Percentiles rank a stretch among this genome's conserved stretches.
phyloP scores from a whole-genome alignment of 1,139 yeast genomes.

The Geotrichum restrictum region DNA sequence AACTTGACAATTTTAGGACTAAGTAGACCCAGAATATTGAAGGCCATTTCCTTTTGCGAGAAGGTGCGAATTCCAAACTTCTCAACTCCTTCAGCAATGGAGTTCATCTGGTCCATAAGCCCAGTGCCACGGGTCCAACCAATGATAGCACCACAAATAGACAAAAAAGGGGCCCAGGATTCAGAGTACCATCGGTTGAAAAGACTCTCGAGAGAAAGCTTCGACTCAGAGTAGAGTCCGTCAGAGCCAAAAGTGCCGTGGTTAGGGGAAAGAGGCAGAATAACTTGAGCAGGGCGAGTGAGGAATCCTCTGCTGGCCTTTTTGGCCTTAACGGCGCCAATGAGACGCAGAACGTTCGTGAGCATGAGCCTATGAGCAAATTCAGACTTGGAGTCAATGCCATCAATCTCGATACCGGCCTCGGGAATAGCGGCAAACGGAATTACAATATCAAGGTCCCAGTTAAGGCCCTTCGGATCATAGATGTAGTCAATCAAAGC shows the following conservation, averaged over 20 bases:
- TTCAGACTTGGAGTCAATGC: slow-evolving; percentile 91
- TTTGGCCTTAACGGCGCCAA: slow-evolving; percentile 84
- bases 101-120: slow-evolving; percentile 93
- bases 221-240: slow-evolving; percentile 96
- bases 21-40: slow-evolving; percentile 90
- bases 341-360: slow-evolving; percentile 85
- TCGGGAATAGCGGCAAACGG: slow-evolving; percentile 98
- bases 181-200: slow-evolving; percentile 99
- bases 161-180: slow-evolving; percentile 91
- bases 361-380: slow-evolving; percentile 98
- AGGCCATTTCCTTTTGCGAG: slow-evolving; percentile 98
- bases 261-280: slow-evolving; percentile 94
- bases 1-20: slow-evolving; percentile 78
- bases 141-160: slow-evolving; percentile 95
- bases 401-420: slow-evolving; percentile 91
- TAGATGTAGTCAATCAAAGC: slow-evolving; percentile 82
- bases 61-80: slow-evolving; percentile 93
- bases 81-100: slow-evolving; percentile 96
- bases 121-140: slow-evolving; percentile 99
- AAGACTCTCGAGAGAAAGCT: slow-evolving; percentile 87
- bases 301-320: slow-evolving; percentile 55
- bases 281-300: slow-evolving; percentile 97
- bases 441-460: slow-evolving; percentile 94
- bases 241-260: slow-evolving; percentile 98
- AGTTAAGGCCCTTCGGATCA: slow-evolving; percentile 82